Evolutionary conservation across 805 yeast species (phyloP).

Genomic region (Wickerhamomyces hampshirensis): DNA sequence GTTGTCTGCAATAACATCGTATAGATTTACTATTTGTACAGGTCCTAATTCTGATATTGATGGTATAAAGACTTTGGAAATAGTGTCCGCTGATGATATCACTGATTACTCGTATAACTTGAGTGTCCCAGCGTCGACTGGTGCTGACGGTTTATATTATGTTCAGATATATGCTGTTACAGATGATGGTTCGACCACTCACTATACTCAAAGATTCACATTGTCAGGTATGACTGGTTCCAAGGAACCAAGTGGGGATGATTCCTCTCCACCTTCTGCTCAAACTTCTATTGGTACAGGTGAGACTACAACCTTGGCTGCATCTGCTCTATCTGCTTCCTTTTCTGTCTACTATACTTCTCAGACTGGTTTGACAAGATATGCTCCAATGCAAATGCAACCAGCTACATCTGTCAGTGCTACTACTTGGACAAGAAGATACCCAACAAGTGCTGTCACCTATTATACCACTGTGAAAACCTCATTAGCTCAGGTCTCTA

Average conservation of each 20-base stretch:
- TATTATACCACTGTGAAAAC: constrained; percentile 44
- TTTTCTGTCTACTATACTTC: constrained; percentile 64
- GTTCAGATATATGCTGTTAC: constrained; percentile 58
- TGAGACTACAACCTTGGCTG: constrained; percentile 30
- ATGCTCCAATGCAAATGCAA: constrained; percentile 91
- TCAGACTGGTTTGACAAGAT: constrained; percentile 77
- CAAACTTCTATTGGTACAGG: constrained; percentile 31
- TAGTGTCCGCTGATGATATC: constrained; percentile 27
- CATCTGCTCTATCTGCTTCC: constrained; percentile 44
- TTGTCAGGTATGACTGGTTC: constrained; percentile 73
- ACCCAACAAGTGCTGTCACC: constrained; percentile 64
- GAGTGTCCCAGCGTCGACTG: constrained; percentile 37
- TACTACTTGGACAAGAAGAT: constrained; percentile 61
- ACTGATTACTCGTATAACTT: constrained; percentile 36
- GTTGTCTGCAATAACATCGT: constrained; percentile 37
- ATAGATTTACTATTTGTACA: constrained; percentile 58
- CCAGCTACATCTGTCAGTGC: constrained; percentile 69
- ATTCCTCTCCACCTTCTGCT: constrained; percentile 36
- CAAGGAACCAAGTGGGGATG: constrained; percentile 37
- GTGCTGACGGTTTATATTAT: constrained; percentile 64
- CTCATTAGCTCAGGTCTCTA: constrained; percentile 41
- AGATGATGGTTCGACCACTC: constrained; percentile 45
- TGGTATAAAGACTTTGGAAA: constrained; percentile 30
- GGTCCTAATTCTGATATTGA: constrained; percentile 55
- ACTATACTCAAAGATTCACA: constrained; percentile 62